Evolutionary conservation across 768 basidiomycete genomes (phyloP), one percentile per base, ranked within the genome.

Genomic region (Leucogyrophana mollusca): DNA sequence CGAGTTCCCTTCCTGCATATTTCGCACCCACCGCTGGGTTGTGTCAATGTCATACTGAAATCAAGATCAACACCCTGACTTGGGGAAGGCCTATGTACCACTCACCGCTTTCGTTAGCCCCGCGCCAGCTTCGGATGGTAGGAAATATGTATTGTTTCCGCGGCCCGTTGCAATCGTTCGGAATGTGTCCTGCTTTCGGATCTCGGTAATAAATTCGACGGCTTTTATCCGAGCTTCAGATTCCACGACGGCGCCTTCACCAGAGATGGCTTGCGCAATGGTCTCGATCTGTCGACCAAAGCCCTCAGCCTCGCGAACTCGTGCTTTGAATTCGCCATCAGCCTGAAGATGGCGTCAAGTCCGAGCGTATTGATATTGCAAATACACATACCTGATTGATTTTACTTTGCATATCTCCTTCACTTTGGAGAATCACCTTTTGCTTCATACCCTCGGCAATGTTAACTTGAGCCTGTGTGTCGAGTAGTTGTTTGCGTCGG

Each of bases 361-460:
- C n/a, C n/a, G n/a, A n/a, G n/a, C n/a, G n/a, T n/a, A n/a, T n/a
- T n/a, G n/a, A n/a, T n/a, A n/a, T n/a, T n/a, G n/a, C n/a, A n/a
- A n/a, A n/a, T n/a, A n/a, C n/a, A 10, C 7, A 17, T 34, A 34
- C 42, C 42, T 43, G 42, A 21, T 43, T 43, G 42, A 43, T 11
- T 34, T 43, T 32, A 34, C 42, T 43, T 18, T 43, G 51, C 56
- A 74, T 73, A 56, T 72, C 72, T 32, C 74, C 79, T 57, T 81
- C 78, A 54, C 72, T 74, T 60, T 79, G 76, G 37, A 81, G 60
- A 49, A 81, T 80, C 4, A 73, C 72, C 6, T 74, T 69, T 55
- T 79, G 78, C 51, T 81, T 81, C 41, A 77, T 71, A 9, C 79
- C 79, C 53, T 81, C 79, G 1, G 79, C 78, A 33, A 81, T 69